Evolutionary conservation across 345 rosid species (phyloP), one percentile per base, ranked within the genome.

Genomic region (Turritis glabra): DNA sequence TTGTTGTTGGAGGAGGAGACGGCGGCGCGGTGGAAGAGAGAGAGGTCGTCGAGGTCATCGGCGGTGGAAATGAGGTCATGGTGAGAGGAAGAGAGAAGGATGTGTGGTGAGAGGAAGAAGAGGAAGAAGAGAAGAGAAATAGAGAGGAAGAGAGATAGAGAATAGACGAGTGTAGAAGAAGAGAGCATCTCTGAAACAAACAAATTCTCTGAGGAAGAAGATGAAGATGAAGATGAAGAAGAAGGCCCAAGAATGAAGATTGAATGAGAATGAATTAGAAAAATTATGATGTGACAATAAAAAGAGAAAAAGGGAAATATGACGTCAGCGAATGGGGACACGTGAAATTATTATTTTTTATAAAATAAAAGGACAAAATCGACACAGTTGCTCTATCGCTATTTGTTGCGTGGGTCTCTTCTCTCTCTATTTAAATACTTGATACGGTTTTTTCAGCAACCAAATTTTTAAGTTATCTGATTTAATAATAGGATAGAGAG

Each of bases 11-110:
- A 51, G 38, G 83, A 44, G 1, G 80, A 48, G 2, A 50, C 37
- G 15, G 82, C 32, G 38, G 93, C 98, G 58, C 82, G 82, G 32
- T 62, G 86, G 83, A 93, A 93, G 76, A 90, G 90, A 1, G 83
- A 46, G 17, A 83, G 80, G 64, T 93, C 97, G 19, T 86, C 90
- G 35, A 82, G 74, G 14, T 85, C 89, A 59, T 87, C 89, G 33
- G 75, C 70, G 79, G 71, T n/a, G 27, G 77, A 30, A 51, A 79
- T 61, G 61, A 50, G 76, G 82, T 25, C 71, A 69, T 65, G 82
- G 76, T 19, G 90, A 84, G 72, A 80, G 76, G 64, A 85, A 74
- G 73, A 85, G 52, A 87, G 51, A 5, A 90, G 67, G 53, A 82
- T 74, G 14, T 89, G 79, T 2, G 93, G 85, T 18, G 85, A 69